Evolutionary conservation across 257 asterid species (phyloP).

Genomic region (Nicotiana tabacum): DNA sequence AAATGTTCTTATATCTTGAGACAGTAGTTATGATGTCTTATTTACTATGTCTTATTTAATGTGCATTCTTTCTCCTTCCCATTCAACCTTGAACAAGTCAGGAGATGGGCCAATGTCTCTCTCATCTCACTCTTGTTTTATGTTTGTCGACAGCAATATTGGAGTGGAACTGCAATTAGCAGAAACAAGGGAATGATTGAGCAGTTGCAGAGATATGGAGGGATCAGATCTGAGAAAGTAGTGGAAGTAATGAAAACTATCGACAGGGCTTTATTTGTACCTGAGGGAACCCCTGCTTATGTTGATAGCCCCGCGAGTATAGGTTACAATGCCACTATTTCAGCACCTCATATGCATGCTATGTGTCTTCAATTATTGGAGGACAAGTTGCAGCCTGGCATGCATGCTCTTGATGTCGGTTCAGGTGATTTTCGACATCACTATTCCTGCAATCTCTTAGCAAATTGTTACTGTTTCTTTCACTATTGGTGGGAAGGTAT

Average conservation of each 20-base stretch:
- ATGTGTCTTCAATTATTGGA: constrained; percentile 87
- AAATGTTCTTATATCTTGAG: not conserved
- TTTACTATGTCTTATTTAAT: not conserved
- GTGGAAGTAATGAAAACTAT: constrained; percentile 75
- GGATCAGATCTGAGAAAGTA: constrained; percentile 48
- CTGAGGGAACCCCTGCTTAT: constrained; percentile 70
- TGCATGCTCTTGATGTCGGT: constrained; percentile 86
- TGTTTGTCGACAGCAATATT: constrained; percentile 55
- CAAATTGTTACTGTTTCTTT: not conserved
- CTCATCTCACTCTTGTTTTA: constrained; percentile 36
- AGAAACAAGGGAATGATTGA: constrained; percentile 60
- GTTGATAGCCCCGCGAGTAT: constrained; percentile 73
- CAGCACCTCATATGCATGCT: constrained; percentile 99
- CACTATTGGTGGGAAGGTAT: not conserved
- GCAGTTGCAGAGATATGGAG: constrained; percentile 47
- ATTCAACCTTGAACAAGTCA: constrained; percentile 27
- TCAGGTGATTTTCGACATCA: constrained; percentile 47
- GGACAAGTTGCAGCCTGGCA: constrained; percentile 81
- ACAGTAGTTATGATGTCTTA: not conserved
- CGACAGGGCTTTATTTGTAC: constrained; percentile 86
- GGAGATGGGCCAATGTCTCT: constrained; percentile 28
- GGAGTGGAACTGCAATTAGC: constrained; percentile 40
- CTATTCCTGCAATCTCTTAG: not conserved
- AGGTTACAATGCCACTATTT: constrained; percentile 87
- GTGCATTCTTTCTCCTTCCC: not conserved